Base-by-base conservation (phyloP, 2,329 filamentous ascomycete genomes). In the Neopestalotiopsis clavispora region DNA sequence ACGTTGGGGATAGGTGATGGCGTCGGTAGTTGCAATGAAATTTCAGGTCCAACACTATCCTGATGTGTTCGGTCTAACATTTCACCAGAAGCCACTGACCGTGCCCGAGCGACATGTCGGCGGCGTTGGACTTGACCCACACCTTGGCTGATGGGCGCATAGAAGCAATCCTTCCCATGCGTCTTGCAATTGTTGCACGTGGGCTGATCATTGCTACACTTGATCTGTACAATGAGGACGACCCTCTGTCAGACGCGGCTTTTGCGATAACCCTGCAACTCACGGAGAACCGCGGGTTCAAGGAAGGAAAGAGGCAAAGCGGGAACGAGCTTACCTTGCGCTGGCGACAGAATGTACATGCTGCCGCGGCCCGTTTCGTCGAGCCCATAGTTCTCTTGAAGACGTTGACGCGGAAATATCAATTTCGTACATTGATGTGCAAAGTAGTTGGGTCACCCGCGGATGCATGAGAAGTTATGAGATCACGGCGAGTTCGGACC, bases 111-210 rank as follows among this genome's bases (percentile, higher is more conserved):
- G 23, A 28, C 23, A 4, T 28, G 23, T 28, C 23, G 23, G 23
- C 23, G 23, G 23, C 23, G 23, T 4, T 28, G 23, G 23, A 28
- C 23, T 28, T 28, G 23, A 28, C 9, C 30, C 9, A 10, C 13
- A 23, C 30, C 57, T 1, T 79, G 5, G 76, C 75, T 17, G 76
- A 75, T 58, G 75, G 75, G 57, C 32, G 40, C n/a, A 34, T 23
- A 38, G 23, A 59, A 10, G 30, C 34, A 30, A 4, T 9, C 12
- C 5, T 23, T 52, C 30, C 13, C 23, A 42, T 9, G 20, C 30
- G n/a, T 38, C 78, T 92, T 13, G 88, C 87, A 59, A 12, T 30
- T 59, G 10, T 59, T 59, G 4, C 57, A 59, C 10, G 57, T 59
- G 20, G 57, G 57, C 12, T 32, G 57, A n/a, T 59, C 57, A 7